phyloP scores from a whole-genome alignment of 2,329 filamentous ascomycete genomes.

The Talaromyces sp. region DNA sequence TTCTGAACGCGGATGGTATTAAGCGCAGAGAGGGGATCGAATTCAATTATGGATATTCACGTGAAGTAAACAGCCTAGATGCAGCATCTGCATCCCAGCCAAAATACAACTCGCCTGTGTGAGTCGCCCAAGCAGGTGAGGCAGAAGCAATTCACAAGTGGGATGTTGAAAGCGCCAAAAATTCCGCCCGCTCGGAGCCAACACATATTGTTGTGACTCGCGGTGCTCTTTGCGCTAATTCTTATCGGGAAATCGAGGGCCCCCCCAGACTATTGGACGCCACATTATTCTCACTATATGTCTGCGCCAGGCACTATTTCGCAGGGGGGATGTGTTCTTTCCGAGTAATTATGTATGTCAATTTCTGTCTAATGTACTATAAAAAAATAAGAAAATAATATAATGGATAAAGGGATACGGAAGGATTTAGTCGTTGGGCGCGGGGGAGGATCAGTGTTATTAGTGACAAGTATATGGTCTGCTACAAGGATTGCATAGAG shows the following conservation, averaged over 20 bases:
- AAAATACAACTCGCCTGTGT: constrained; percentile 12
- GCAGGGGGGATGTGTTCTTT: neutral
- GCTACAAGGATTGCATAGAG: neutral
- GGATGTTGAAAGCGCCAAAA: constrained; percentile 14
- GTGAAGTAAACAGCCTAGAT: constrained; percentile 13
- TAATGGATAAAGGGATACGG: neutral
- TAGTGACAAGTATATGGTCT: neutral
- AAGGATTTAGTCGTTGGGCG: neutral
- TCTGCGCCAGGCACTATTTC: neutral
- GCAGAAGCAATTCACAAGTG: constrained; percentile 12
- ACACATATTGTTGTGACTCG: constrained; percentile 5
- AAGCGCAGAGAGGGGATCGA: neutral
- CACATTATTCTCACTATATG: neutral
- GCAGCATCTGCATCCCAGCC: constrained; percentile 23
- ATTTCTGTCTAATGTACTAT: neutral
- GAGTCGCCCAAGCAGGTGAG: constrained; percentile 7
- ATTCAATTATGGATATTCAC: neutral
- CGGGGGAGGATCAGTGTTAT: neutral
- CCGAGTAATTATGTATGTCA: neutral
- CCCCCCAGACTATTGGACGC: no score
- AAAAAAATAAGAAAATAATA: neutral
- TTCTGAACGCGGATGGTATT: neutral
- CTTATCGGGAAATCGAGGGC: constrained; percentile 4
- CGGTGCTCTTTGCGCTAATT: constrained; percentile 7
- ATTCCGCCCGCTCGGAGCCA: constrained; percentile 7